Evolutionary conservation across 78 protist species (phyloP).

Genomic region (Cavenderia fasciculata): DNA sequence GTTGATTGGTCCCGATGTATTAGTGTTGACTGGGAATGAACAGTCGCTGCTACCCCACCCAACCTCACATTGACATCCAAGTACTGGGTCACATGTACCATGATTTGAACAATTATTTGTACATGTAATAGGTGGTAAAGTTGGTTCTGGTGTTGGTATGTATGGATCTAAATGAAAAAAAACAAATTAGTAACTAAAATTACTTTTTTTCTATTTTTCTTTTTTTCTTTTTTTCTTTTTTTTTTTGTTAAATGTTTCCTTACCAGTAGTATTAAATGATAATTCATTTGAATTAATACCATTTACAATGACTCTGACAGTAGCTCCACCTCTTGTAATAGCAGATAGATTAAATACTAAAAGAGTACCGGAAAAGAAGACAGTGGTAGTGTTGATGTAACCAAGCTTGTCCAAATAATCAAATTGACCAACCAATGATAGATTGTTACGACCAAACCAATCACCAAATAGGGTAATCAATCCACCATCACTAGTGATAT

Average conservation of each 20-base stretch:
- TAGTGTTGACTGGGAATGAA: no score
- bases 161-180: not conserved
- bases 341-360: not conserved
- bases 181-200: no score
- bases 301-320: not conserved
- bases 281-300: not conserved
- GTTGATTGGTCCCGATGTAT: not conserved
- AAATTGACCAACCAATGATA: not conserved
- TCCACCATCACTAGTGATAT: not conserved
- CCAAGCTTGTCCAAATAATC: not conserved
- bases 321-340: constrained; percentile 6
- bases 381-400: not conserved
- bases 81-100: not conserved
- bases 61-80: not conserved
- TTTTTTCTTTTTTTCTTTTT: no score
- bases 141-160: not conserved
- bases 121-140: not conserved
- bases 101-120: not conserved
- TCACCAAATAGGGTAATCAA: not conserved
- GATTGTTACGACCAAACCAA: not conserved
- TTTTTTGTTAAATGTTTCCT: no score
- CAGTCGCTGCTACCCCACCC: not conserved
- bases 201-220: no score
- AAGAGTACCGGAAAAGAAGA: constrained; percentile 12
- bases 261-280: not conserved